Evolutionary conservation across 2,329 filamentous ascomycete genomes (phyloP), one percentile per base, ranked within the genome.

Genomic region (Penicillium oxalicum): DNA sequence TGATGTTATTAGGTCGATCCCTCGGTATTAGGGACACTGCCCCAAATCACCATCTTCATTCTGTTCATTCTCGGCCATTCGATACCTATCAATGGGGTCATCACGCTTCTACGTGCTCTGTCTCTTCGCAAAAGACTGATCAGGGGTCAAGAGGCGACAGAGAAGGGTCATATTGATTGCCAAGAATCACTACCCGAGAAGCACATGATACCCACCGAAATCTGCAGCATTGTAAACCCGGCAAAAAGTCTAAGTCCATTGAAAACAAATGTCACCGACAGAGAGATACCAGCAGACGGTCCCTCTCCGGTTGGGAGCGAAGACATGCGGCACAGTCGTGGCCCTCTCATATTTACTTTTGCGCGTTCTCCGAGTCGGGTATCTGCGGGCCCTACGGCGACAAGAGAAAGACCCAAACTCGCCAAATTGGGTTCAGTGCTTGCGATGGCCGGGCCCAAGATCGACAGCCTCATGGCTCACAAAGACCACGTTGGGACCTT

Each of bases 1-100:
- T 48, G 12, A 37, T 28, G 1, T 11, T 13, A 38, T n/a, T 18
- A 68, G 65, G 45, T 70, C 11, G 62, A 67, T 41, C 70, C 87
- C 24, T 83, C 78, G 43, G 69, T 73, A 24, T 61, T 88, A 59
- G 87, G 81, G 33, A 81, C 78, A 0, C 82, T 82, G 60, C 86
- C 88, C 64, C 85, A 88, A 63, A 67, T 79, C 29, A 69, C 84
- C 34, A 72, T 88, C 7, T 86, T 83, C 59, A 52, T 82, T 4
- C 71, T 86, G 35, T 83, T 87, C 51, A 71, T 87, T 38, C 62
- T 84, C 4, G 86, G 86, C 1, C 82, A 81, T 47, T 74, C 80
- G 9, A 80, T 87, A 18, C 81, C 82, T 61, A 80, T 87, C 1
- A 83, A 47, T 7, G 42, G 41, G 11, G 25, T 48, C 38, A 35